Base-by-base conservation (phyloP, 2,329 filamentous ascomycete species). In the Cryoendolithus antarcticus region DNA sequence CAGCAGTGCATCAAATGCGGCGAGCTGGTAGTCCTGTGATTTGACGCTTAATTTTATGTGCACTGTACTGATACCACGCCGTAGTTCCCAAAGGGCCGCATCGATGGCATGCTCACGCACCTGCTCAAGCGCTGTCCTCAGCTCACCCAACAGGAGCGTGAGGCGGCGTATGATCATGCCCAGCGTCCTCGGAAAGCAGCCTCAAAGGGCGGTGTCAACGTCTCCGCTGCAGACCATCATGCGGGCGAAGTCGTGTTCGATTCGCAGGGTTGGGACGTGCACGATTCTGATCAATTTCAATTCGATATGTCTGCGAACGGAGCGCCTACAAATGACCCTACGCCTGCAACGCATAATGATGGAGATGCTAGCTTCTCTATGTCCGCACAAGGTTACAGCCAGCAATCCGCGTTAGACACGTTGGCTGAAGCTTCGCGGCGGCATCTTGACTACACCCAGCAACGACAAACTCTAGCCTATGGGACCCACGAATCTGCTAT, bases 1-100 rank as follows among this genome's bases (percentile, higher is more conserved):
- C 85, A 94, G 57, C 91, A 83, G 9, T 94, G 86, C 74, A 89
- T 83, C 61, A 72, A 78, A 48, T 93, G 86, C 59, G 85, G 85
- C 49, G 82, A 91, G 62, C 81, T 82, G 51, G 64, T 66, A 41
- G 24, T 57, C 48, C 57, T 47, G 38, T 36, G 40, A 50, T 38
- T 7, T 35, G 24, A 41, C 46, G 38, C 15, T 40, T 31, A 11
- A 10, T 13, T 12, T 3, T 29, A 10, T 28, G n/a, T 33, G 8
- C 29, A 11, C 13, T 33, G 37, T 32, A 35, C 12, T 30, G 35
- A 37, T 29, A 24, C 4, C 9, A 34, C 33, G 15, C 45, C 24
- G 24, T 27, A 67, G 60, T 94, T 94, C 47, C 82, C 85, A 46
- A 93, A 93, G 58, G 88, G 88, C 44, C 77, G 88, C 45, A 81